phyloP scores from a whole-genome alignment of 768 basidiomycete species.

The Sporobolomyces pararoseus region DNA sequence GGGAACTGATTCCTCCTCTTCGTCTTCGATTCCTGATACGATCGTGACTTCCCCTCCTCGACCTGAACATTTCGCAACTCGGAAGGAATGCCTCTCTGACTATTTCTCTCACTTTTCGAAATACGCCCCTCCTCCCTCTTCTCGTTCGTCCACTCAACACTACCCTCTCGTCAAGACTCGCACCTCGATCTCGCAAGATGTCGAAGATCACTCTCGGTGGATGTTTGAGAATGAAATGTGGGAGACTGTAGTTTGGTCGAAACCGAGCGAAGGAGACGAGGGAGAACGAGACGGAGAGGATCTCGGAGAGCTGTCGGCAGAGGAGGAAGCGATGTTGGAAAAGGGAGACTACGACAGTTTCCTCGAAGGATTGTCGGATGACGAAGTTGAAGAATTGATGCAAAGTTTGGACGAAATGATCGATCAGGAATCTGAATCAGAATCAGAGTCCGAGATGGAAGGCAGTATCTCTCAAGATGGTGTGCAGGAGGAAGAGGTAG shows the following conservation, averaged over 20 bases:
- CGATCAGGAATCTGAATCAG: neutral
- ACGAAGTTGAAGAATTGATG: conserved; percentile 35
- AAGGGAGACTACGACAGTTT: conserved; percentile 11
- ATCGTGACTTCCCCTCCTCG: conserved; percentile 2
- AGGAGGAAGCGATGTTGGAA: conserved; percentile 10
- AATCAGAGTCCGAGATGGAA: neutral
- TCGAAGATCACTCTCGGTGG: conserved; percentile 38
- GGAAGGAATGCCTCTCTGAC: conserved; percentile 29
- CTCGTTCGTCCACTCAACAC: neutral
- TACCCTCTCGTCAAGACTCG: conserved; percentile 28
- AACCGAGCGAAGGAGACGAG: neutral
- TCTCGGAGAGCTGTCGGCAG: neutral
- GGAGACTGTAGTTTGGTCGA: conserved; percentile 15
- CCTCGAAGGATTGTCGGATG: conserved; percentile 29
- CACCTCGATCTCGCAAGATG: conserved; percentile 25
- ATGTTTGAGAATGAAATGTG: conserved; percentile 26
- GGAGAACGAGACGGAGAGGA: neutral
- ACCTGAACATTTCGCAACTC: conserved; percentile 22
- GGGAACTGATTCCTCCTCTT: neutral
- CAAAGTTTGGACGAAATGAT: conserved; percentile 12
- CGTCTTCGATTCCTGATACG: neutral
- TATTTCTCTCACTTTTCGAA: conserved; percentile 25
- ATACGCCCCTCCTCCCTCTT: conserved; percentile 1
- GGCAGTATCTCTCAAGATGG: neutral
- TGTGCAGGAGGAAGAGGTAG: too few species aligned